These are phyloP conservation scores for Candida pseudoviswanathii DNA, from an alignment of 1,139 yeast species.

Conservation along the genomic window DNA sequence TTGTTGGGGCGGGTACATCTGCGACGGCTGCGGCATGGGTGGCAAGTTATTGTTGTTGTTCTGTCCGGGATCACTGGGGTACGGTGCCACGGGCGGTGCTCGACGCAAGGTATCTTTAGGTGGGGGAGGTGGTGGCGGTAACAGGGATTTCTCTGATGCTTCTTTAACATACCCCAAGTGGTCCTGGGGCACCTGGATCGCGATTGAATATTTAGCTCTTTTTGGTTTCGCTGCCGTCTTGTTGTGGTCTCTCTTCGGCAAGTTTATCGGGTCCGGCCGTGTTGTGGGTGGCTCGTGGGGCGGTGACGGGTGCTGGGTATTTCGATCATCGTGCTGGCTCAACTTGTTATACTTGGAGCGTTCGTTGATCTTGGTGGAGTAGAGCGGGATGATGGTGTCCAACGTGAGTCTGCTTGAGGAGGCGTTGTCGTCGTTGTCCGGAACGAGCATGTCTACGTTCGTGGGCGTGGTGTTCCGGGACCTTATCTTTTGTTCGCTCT, in stretches of 20 bases:
- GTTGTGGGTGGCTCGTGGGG: background rate
- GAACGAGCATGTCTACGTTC: constrained; percentile 16
- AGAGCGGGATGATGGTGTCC: constrained; percentile 19
- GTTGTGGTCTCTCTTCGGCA: constrained; percentile 4
- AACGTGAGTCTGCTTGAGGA: constrained; percentile 18
- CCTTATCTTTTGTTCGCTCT: constrained; percentile 23
- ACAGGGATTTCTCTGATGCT: background rate
- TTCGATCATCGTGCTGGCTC: constrained; percentile 4
- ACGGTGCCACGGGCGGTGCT: background rate
- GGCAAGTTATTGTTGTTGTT: constrained; percentile 9
- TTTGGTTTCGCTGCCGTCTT: background rate
- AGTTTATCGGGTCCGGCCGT: background rate
- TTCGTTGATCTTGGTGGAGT: constrained; percentile 14
- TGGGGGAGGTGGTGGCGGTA: constrained; percentile 14
- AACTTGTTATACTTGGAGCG: constrained; percentile 3
- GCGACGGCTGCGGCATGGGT: constrained; percentile 10
- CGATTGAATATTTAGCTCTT: constrained; percentile 8
- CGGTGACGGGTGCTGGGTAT: constrained; percentile 7
- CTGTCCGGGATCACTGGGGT: constrained; percentile 11
- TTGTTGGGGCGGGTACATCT: constrained; percentile 6
- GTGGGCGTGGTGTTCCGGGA: constrained; percentile 34
- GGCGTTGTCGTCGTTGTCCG: constrained; percentile 11
- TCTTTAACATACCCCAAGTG: constrained; percentile 1
- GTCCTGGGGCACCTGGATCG: constrained; percentile 15
- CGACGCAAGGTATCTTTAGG: constrained; percentile 12